Evolutionary conservation across 2,329 filamentous ascomycete species (phyloP).

Genomic region (Apiospora saccharicola): DNA sequence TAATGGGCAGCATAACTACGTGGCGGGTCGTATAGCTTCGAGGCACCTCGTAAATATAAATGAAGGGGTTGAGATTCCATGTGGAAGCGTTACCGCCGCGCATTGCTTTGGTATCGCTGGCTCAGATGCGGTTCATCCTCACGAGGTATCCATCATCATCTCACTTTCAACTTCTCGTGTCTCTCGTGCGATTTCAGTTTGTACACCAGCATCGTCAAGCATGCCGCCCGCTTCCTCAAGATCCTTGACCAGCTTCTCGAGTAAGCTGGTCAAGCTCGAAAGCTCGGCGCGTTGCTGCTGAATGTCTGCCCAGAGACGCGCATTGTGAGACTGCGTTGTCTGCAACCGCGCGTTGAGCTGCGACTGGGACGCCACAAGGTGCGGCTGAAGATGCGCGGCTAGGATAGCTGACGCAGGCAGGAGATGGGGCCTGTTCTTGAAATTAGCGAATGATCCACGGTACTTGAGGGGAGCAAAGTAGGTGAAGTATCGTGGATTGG

Average conservation of each 20-base stretch:
- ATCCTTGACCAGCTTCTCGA: constrained; percentile 62
- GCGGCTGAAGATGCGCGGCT: constrained; percentile 61
- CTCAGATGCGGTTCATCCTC: not conserved
- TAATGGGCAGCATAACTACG: not conserved
- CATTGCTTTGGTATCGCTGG: not conserved
- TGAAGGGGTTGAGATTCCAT: not conserved
- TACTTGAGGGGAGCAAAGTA: not conserved
- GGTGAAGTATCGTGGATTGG: not conserved
- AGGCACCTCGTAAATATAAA: not conserved
- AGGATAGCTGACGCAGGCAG: constrained; percentile 61
- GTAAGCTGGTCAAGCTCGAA: constrained; percentile 53
- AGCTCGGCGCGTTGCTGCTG: constrained; percentile 63
- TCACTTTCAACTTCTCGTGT: constrained; percentile 53
- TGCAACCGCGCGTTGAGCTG: constrained; percentile 65
- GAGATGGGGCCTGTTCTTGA: constrained; percentile 56
- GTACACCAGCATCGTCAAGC: constrained; percentile 51
- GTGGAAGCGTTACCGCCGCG: not conserved
- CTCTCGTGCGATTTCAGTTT: constrained; percentile 57
- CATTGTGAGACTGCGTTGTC: constrained; percentile 64
- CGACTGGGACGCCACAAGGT: constrained; percentile 60
- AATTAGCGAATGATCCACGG: not conserved
- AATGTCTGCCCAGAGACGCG: constrained; percentile 59
- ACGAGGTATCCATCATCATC: constrained; percentile 38
- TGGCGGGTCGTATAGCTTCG: not conserved
- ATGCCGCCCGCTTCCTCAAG: constrained; percentile 60